phyloP scores from a whole-genome alignment of 805 yeast species.

The Candida orba region DNA sequence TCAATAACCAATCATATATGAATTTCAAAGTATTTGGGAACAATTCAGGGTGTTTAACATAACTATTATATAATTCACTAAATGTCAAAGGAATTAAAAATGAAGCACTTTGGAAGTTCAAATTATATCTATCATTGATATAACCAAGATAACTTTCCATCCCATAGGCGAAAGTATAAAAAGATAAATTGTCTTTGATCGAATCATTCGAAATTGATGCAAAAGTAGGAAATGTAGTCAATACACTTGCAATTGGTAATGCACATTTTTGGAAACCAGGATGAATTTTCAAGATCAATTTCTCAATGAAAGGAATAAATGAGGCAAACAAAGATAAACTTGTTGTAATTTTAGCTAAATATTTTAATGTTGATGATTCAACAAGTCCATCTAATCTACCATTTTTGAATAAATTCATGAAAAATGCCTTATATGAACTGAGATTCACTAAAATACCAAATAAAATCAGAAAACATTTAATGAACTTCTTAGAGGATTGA shows the following conservation, averaged over 20 bases:
- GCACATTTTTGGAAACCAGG: not conserved
- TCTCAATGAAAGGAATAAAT: slow-evolving; percentile 4
- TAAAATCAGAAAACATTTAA: slow-evolving; percentile 6
- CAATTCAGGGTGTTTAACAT: slow-evolving; percentile 11
- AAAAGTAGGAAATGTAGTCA: slow-evolving; percentile 3
- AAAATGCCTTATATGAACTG: slow-evolving; percentile 4
- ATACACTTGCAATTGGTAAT: not conserved
- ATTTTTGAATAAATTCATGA: not conserved
- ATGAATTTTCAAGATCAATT: not conserved
- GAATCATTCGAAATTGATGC: slow-evolving; percentile 11
- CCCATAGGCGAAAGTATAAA: slow-evolving; percentile 11
- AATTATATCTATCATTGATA: not conserved
- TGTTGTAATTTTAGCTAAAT: not conserved
- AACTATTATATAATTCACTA: slow-evolving; percentile 12
- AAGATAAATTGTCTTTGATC: slow-evolving; percentile 9
- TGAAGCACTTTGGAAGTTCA: slow-evolving; percentile 8
- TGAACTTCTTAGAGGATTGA: slow-evolving; percentile 6
- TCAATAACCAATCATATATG: slow-evolving; percentile 4
- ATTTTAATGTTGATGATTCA: not conserved
- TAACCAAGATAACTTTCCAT: slow-evolving; percentile 7
- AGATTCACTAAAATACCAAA: slow-evolving; percentile 8
- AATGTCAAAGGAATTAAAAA: slow-evolving; percentile 12
- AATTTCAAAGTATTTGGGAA: slow-evolving; percentile 8
- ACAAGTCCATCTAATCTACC: not conserved
- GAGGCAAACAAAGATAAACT: slow-evolving; percentile 2